Percentiles rank a stretch among this genome's conserved stretches.
Conservation (phyloP, 495 filamentous ascomycete genomes). For the Lentithecium fluviatile region DNA sequence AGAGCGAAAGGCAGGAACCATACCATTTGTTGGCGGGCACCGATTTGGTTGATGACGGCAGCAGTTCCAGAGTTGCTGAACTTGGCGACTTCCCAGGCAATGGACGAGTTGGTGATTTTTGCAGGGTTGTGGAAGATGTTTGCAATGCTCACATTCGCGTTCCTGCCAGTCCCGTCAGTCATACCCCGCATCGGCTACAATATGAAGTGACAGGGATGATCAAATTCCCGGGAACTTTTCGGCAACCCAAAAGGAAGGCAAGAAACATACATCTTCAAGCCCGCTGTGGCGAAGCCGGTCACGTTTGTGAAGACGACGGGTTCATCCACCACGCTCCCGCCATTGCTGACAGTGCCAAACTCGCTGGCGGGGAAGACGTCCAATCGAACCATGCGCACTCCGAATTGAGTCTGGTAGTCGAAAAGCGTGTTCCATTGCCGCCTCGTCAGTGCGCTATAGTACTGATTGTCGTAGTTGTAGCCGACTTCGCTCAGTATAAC, state of each 20-base stretch:
- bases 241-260: not conserved
- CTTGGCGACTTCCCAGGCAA: conserved; percentile 54
- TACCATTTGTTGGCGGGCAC: conserved; percentile 60
- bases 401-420: conserved; percentile 57
- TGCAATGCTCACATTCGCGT: conserved; percentile 49
- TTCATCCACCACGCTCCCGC: conserved; percentile 31
- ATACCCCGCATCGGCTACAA: conserved; percentile 12
- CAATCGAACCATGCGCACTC: conserved; percentile 61
- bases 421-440: conserved; percentile 59
- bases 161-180: conserved; percentile 30
- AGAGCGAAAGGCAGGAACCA: conserved; percentile 59
- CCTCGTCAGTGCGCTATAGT: conserved; percentile 54
- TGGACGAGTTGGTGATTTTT: conserved; percentile 52
- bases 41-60: conserved; percentile 61
- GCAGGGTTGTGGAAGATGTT: conserved; percentile 61
- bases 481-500: conserved; percentile 57
- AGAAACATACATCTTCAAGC: conserved; percentile 33
- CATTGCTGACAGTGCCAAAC: conserved; percentile 44
- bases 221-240: not conserved
- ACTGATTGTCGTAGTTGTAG: conserved; percentile 53
- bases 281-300: conserved; percentile 30
- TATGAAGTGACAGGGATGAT: conserved; percentile 4
- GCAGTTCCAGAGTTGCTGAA: conserved; percentile 53
- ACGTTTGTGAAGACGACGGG: conserved; percentile 33
- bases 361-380: conserved; percentile 56